phyloP scores from a whole-genome alignment of 768 basidiomycete genomes.

The Suillus discolor region DNA sequence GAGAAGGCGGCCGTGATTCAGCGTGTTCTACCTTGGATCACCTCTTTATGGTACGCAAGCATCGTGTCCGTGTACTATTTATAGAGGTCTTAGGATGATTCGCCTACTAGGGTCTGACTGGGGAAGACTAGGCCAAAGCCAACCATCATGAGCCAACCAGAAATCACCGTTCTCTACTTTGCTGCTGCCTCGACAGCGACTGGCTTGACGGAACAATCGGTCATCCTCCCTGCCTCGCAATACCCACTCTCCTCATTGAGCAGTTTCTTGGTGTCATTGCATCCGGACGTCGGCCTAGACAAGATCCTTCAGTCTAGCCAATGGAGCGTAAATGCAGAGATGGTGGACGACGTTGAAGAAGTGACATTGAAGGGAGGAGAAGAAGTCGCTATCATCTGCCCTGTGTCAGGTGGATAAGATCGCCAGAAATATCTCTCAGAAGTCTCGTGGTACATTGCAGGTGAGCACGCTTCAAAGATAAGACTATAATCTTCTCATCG shows the following conservation, averaged over 20 bases:
- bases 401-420: conserved; percentile 74
- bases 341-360: conserved; percentile 62
- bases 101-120: not conserved
- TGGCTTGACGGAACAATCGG: conserved; percentile 53
- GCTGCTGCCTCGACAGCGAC: conserved; percentile 71
- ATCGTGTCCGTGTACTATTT: not conserved
- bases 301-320: conserved; percentile 60
- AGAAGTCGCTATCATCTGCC: conserved; percentile 79
- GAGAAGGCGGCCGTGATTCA: not conserved
- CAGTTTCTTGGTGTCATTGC: conserved; percentile 52
- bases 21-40: not conserved
- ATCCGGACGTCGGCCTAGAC: conserved; percentile 52
- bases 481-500: conserved; percentile 9
- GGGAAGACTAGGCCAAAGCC: not conserved
- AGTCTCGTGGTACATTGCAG: not conserved
- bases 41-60: not conserved
- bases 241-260: conserved; percentile 55
- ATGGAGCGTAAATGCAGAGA: conserved; percentile 84
- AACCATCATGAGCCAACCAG: conserved; percentile 21
- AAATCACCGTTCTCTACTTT: conserved; percentile 56
- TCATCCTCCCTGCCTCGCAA: conserved; percentile 49
- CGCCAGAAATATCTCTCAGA: conserved; percentile 9
- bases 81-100: not conserved
- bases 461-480: not conserved
- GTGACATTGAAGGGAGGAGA: conserved; percentile 66